Evolutionary conservation across 768 basidiomycete genomes (phyloP).

Genomic region (Russula abietina): DNA sequence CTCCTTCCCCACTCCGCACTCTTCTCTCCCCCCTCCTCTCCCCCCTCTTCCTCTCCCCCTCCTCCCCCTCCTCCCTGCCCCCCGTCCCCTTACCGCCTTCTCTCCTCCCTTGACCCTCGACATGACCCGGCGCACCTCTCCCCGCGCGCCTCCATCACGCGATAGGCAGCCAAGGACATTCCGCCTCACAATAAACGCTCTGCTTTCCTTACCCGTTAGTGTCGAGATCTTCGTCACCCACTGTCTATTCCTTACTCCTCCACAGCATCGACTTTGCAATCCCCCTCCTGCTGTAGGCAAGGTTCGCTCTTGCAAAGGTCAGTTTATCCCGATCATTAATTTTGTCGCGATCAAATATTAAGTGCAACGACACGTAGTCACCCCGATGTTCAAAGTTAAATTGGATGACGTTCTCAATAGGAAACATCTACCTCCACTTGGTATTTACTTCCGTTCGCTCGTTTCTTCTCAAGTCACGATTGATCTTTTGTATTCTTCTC

Average conservation of each 20-base stretch:
- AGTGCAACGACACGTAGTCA: constrained; percentile 32
- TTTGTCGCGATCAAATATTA: background rate
- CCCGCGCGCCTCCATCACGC: constrained; percentile 12
- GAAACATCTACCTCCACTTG: constrained; percentile 74
- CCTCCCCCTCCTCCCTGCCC: background rate
- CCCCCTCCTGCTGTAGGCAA: constrained; percentile 64
- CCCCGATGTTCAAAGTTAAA: constrained; percentile 58
- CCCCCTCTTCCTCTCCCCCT: background rate
- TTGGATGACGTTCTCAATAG: constrained; percentile 72
- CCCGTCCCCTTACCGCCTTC: background rate
- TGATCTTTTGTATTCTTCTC: background rate
- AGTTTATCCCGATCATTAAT: constrained; percentile 10
- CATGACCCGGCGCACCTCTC: constrained; percentile 12
- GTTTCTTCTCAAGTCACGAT: background rate
- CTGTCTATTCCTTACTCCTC: background rate
- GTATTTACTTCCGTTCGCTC: constrained; percentile 30
- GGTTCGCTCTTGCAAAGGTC: constrained; percentile 59
- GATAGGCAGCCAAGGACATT: constrained; percentile 31
- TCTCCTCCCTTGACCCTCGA: background rate
- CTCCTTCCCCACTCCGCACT: background rate
- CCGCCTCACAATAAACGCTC: constrained; percentile 32
- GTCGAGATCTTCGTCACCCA: constrained; percentile 10
- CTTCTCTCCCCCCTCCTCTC: background rate
- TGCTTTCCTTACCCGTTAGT: constrained; percentile 40
- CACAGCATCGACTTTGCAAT: constrained; percentile 50